A percentile compares a stretch with the other conserved stretches of the same genome.
Evolutionary conservation across 352 stramenopile genomes (phyloP).

Genomic region (Globisporangium cederbergense): DNA sequence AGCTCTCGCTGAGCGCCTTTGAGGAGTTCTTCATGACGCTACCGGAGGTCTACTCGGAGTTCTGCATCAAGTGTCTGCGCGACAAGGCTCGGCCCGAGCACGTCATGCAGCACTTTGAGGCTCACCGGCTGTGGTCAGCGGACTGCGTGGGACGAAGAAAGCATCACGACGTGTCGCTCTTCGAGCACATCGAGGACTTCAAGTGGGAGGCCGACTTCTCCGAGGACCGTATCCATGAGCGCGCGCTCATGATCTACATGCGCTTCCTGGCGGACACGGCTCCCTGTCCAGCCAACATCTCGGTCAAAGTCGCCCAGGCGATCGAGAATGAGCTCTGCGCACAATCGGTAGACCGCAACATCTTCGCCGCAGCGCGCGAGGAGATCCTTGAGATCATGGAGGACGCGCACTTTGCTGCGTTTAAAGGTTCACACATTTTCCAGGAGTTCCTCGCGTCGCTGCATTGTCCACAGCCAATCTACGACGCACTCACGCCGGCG

Average conservation of each 20-base stretch:
- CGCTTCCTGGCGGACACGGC: slow-evolving; percentile 44
- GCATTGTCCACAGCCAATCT: slow-evolving; percentile 43
- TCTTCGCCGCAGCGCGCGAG: slow-evolving; percentile 38
- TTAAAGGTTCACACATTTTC: slow-evolving; percentile 45
- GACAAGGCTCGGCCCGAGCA: slow-evolving; percentile 43
- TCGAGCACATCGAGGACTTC: slow-evolving; percentile 70
- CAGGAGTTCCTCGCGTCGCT: slow-evolving; percentile 40
- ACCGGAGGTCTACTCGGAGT: slow-evolving; percentile 59
- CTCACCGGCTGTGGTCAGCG: slow-evolving; percentile 51
- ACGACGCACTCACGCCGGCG: slow-evolving; percentile 35
- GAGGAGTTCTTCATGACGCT: slow-evolving; percentile 51
- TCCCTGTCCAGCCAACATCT: slow-evolving; percentile 32
- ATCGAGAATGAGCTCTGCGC: slow-evolving; percentile 45
- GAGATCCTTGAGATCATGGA: slow-evolving; percentile 57
- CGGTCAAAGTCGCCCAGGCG: slow-evolving; percentile 20
- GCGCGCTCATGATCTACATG: slow-evolving; percentile 55
- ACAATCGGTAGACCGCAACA: slow-evolving; percentile 30
- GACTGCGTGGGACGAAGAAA: slow-evolving; percentile 43
- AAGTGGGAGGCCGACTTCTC: slow-evolving; percentile 48
- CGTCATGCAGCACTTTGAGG: slow-evolving; percentile 69
- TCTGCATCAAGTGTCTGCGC: slow-evolving; percentile 65
- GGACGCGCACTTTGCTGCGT: slow-evolving; percentile 40
- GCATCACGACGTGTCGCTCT: slow-evolving; percentile 51
- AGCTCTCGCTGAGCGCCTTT: slow-evolving; percentile 37
- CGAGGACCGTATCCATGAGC: slow-evolving; percentile 49